Evolutionary conservation across 108 stramenopile species (phyloP), one percentile per base, ranked within the genome.

Genomic region (Poteriospumella lacustris): DNA sequence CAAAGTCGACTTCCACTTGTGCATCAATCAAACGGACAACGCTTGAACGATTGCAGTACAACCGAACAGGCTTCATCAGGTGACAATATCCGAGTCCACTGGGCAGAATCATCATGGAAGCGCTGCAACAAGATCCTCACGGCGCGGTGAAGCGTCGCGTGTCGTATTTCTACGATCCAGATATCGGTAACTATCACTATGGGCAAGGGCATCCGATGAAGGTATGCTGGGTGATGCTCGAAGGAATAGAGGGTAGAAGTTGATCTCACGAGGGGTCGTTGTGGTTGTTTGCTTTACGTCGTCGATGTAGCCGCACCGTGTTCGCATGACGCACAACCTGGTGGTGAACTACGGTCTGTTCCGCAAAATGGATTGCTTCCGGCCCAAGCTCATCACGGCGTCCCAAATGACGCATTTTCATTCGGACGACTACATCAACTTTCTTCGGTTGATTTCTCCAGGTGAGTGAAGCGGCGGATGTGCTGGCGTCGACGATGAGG

Each of bases 261-360:
- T n/a, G n/a, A n/a, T n/a, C n/a, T n/a, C n/a, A n/a, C n/a, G n/a
- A n/a, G n/a, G n/a, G n/a, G n/a, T n/a, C n/a, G n/a, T n/a, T n/a
- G n/a, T n/a, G n/a, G n/a, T n/a, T n/a, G n/a, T n/a, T n/a, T n/a
- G n/a, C n/a, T n/a, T n/a, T n/a, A n/a, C n/a, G n/a, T n/a, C 59
- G 33, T 70, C 42, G 2, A 15, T 12, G n/a, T 39, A 93, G 82
- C 96, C 96, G 41, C 96, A 99, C 82, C 95, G 98, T 38, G 94
- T 99, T 59, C 94, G 95, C 80, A 96, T 99, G 96, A 95, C 98
- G 41, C 98, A 99, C 91, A 94, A 97, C 86, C 89, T 99, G 73
- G 93, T 99, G 34, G 96, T 99, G 60, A 94, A 94, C 83, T 99
- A 99, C 85, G 94, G 94, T 58, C 86, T 99, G 40, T 97, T 97